A percentile compares a stretch with the other conserved stretches of the same genome.
Conservation (phyloP, 2,329 filamentous ascomycete genomes). For the Pyricularia pennisetigena region DNA sequence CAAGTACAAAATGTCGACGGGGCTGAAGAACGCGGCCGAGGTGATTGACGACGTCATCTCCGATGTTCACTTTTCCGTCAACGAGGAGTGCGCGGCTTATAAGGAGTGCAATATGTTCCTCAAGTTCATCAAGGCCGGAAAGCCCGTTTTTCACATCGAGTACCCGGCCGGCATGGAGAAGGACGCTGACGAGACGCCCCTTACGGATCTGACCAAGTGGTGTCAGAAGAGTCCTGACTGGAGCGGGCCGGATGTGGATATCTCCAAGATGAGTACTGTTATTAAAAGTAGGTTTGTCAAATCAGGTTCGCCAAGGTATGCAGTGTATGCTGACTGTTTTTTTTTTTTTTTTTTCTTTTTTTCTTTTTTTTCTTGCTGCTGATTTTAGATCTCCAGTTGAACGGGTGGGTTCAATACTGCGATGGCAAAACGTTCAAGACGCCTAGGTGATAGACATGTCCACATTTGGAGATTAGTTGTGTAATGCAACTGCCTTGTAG, state of each 20-base stretch:
- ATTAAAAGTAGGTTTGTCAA: slow-evolving; percentile 1
- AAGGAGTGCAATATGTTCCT: slow-evolving; percentile 48
- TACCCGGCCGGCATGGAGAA: slow-evolving; percentile 42
- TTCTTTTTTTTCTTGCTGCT: neutral
- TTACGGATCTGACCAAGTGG: neutral
- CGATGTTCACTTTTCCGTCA: slow-evolving; percentile 55
- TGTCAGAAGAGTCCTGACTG: neutral
- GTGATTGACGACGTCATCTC: slow-evolving; percentile 41
- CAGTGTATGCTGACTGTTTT: neutral
- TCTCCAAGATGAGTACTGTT: slow-evolving; percentile 3
- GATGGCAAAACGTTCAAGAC: slow-evolving; percentile 6
- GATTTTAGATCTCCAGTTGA: slow-evolving; percentile 36
- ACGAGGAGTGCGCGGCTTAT: slow-evolving; percentile 58
- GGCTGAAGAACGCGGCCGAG: slow-evolving; percentile 57
- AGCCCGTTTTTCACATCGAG: slow-evolving; percentile 67
- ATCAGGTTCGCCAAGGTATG: neutral
- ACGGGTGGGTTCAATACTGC: slow-evolving; percentile 54
- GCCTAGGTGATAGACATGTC: neutral
- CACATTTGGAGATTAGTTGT: no score
- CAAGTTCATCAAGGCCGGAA: slow-evolving; percentile 46
- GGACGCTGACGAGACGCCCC: slow-evolving; percentile 15
- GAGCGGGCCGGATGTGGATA: neutral
- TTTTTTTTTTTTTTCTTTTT: neutral
- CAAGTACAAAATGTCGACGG: slow-evolving; percentile 46
- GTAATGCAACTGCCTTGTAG: no score